phyloP scores from a whole-genome alignment of 306 rosid species.

The Mimosa pudica region DNA sequence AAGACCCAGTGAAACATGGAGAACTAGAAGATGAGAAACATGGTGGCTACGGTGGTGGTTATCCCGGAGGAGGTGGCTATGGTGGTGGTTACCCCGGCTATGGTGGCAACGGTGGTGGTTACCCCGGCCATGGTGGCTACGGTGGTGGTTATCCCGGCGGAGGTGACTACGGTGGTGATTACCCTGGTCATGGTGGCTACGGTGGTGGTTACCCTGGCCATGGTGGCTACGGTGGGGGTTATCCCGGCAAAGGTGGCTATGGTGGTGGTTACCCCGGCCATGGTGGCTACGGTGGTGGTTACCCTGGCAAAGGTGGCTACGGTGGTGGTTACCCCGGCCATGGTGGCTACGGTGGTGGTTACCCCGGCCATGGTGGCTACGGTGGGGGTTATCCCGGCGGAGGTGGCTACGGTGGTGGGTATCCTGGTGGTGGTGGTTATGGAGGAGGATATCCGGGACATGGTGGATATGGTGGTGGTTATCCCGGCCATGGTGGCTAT shows the following conservation, averaged over 20 bases:
- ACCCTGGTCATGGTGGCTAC: slow-evolving; percentile 13
- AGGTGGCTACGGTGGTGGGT: too few species aligned
- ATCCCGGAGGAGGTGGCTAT: not conserved
- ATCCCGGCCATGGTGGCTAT: not conserved
- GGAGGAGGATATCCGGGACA: too few species aligned
- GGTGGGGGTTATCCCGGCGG: not conserved
- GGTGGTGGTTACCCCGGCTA: not conserved
- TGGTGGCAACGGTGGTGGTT: not conserved
- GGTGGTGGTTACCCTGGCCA: not conserved
- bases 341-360: not conserved
- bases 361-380: not conserved
- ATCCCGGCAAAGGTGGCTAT: too few species aligned
- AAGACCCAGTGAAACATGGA: slow-evolving; percentile 14
- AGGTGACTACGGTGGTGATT: slow-evolving; percentile 4
- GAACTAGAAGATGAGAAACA: slow-evolving; percentile 31
- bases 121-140: not conserved
- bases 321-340: not conserved
- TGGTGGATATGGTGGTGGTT: not conserved
- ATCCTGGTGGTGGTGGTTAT: not conserved
- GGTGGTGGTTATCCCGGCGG: not conserved
- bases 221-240: not conserved
- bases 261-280: too few species aligned
- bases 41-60: slow-evolving; percentile 23
- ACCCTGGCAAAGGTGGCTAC: too few species aligned
- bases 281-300: too few species aligned